Evolutionary conservation across 306 rosid genomes (phyloP), one percentile per base, ranked within the genome.

Genomic region (Malus fusca): DNA sequence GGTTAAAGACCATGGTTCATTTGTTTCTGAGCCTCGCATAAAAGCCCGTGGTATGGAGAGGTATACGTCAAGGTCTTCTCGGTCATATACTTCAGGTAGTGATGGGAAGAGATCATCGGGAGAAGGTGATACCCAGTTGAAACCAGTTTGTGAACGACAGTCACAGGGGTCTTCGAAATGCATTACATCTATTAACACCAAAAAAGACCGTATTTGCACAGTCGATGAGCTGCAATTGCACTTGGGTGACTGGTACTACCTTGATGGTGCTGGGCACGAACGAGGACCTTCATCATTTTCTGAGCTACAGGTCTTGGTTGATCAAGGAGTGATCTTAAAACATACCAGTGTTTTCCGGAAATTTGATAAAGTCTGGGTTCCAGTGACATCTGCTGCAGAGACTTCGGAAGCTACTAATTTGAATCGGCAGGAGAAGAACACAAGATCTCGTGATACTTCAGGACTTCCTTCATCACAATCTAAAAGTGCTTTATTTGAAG

Each of bases 241-340:
- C 82, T 84, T 85, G 78, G 98, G 99, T 81, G 91, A 90, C 76
- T 96, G 99, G 99, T 96, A 84, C 85, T 96, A 96, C 82, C 88
- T 90, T 81, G 98, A 96, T 92, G 99, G 96, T 79, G 89, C 94
- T 83, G 99, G 99, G 71, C 98, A 90, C 69, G 98, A 89, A 82
- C 93, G 79, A 73, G 99, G 99, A 56, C 99, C 99, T 74, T 89
- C 87, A 48, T 87, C 97, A 35, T 89, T 88, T 87, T 78, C 88
- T 43, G 96, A 96, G 84, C 90, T 96, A 72, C 94, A 92, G 83
- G 84, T 73, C 82, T 83, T 89, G 60, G 97, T 85, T n/a, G 96
- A 96, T 84, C 88, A 78, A 79, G 98, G 94, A 60, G 68, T 84
- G 80, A 84, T 96, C 61, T 88, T 82, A 75, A 89, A 83, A 66